These are phyloP conservation scores for Globisporangium sylvaticum DNA, from an alignment of 352 stramenopile genomes.

Conservation along the genomic window DNA sequence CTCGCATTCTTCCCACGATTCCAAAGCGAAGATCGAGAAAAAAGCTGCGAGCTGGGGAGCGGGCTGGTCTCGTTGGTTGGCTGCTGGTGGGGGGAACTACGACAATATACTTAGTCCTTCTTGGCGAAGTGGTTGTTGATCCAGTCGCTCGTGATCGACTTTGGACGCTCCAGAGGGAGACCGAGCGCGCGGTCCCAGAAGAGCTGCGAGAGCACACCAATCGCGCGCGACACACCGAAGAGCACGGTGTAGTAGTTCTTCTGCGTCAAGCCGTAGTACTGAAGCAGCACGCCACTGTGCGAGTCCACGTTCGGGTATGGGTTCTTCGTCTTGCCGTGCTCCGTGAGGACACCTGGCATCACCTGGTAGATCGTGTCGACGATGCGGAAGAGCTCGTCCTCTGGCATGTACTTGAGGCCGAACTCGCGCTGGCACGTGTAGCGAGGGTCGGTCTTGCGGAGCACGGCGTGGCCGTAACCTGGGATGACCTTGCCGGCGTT, in stretches of 20 bases:
- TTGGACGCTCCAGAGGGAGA: slow-evolving; percentile 97
- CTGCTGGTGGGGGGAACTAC: not conserved
- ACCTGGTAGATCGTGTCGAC: slow-evolving; percentile 99
- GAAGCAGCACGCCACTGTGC: slow-evolving; percentile 97
- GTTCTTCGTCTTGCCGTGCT: slow-evolving; percentile 99
- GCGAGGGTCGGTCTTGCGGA: slow-evolving; percentile 98
- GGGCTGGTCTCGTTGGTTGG: not conserved
- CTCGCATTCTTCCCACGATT: not conserved
- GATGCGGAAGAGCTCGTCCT: slow-evolving; percentile 99
- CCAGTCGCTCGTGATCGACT: slow-evolving; percentile 98
- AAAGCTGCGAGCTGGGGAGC: not conserved
- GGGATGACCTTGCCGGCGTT: slow-evolving; percentile 99
- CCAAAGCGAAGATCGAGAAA: not conserved
- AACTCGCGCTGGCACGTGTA: slow-evolving; percentile 99
- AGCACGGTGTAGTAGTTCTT: slow-evolving; percentile 99
- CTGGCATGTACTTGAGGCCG: slow-evolving; percentile 98
- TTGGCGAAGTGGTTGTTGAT: slow-evolving; percentile 94
- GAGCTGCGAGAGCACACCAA: slow-evolving; percentile 97
- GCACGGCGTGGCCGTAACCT: slow-evolving; percentile 97
- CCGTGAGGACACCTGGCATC: slow-evolving; percentile 97
- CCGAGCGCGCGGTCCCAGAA: slow-evolving; percentile 97
- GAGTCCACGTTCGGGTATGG: slow-evolving; percentile 99
- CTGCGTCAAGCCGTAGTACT: slow-evolving; percentile 99
- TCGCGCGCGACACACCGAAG: slow-evolving; percentile 97
- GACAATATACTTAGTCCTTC: slow-evolving; percentile 52